These are phyloP conservation scores for Rubia peregrina DNA, from an alignment of 305 asterid species.

Conservation along the genomic window DNA sequence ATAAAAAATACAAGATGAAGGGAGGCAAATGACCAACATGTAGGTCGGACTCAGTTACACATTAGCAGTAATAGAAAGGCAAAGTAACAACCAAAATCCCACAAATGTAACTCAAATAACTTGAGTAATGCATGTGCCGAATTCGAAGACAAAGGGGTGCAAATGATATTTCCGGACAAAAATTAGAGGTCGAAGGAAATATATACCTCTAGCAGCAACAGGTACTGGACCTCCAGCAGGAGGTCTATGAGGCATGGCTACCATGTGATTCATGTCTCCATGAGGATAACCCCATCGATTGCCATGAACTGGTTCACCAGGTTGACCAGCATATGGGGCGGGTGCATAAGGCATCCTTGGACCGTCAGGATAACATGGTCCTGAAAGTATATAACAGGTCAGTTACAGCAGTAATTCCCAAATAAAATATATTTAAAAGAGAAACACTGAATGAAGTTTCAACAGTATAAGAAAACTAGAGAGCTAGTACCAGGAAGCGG, in stretches of 20 bases:
- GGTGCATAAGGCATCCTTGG: conserved; percentile 45
- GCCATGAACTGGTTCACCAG: conserved; percentile 52
- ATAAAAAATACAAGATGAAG: neutral
- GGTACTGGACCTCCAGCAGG: conserved; percentile 64
- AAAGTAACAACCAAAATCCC: neutral
- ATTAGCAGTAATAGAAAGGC: neutral
- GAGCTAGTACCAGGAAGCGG: conserved; percentile 53
- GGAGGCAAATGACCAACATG: neutral
- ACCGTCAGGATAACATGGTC: conserved; percentile 63
- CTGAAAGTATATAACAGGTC: conserved; percentile 27
- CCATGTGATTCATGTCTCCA: conserved; percentile 49
- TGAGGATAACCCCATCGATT: conserved; percentile 61
- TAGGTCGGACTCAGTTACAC: neutral
- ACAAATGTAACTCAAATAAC: neutral
- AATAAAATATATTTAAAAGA: neutral
- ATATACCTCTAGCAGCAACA: conserved; percentile 66
- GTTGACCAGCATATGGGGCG: conserved; percentile 44
- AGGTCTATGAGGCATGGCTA: conserved; percentile 51
- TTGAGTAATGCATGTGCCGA: neutral
- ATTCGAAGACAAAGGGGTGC: neutral
- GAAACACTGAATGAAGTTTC: neutral
- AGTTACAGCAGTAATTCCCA: neutral
- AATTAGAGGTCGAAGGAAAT: neutral
- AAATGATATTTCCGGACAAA: neutral
- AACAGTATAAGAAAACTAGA: neutral